Conservation (phyloP, 2,329 filamentous ascomycete genomes). For the Pseudofabraea citricarpa region DNA sequence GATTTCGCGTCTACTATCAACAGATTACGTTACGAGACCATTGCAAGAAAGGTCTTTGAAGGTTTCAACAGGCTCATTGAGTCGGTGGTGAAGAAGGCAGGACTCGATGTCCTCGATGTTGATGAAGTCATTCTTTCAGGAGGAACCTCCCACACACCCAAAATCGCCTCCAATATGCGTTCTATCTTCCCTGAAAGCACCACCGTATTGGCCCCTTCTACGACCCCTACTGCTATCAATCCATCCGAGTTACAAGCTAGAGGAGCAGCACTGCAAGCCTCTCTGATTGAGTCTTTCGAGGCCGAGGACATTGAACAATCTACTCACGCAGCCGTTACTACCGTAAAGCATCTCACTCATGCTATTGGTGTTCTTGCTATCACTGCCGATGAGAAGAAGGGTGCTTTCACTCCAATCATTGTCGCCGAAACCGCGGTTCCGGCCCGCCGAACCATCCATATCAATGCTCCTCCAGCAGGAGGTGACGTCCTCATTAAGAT, state of each 20-base stretch:
- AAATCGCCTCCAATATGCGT: slow-evolving; percentile 77
- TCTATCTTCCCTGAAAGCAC: slow-evolving; percentile 79
- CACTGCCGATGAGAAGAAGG: slow-evolving; percentile 51
- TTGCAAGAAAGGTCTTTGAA: slow-evolving; percentile 80
- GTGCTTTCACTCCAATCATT: slow-evolving; percentile 76
- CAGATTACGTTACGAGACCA: slow-evolving; percentile 85
- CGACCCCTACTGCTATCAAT: slow-evolving; percentile 75
- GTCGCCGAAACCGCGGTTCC: slow-evolving; percentile 85
- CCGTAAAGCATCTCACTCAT: slow-evolving; percentile 83
- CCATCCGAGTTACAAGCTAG: slow-evolving; percentile 85
- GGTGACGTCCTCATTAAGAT: slow-evolving; percentile 87
- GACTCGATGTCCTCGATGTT: slow-evolving; percentile 85
- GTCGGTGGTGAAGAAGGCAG: slow-evolving; percentile 84
- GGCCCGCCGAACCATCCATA: slow-evolving; percentile 76
- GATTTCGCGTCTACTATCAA: slow-evolving; percentile 93
- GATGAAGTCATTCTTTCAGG: slow-evolving; percentile 93
- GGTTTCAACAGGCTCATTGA: slow-evolving; percentile 84
- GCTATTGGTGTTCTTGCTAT: slow-evolving; percentile 81
- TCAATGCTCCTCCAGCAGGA: slow-evolving; percentile 70
- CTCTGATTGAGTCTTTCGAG: slow-evolving; percentile 91
- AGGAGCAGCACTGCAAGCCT: slow-evolving; percentile 93
- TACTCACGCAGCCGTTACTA: slow-evolving; percentile 90
- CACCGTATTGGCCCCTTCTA: slow-evolving; percentile 76
- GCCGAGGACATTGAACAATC: slow-evolving; percentile 91
- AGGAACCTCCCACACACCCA: slow-evolving; percentile 88